Evolutionary conservation across 768 basidiomycete species (phyloP).

Genomic region (Russula abietina): DNA sequence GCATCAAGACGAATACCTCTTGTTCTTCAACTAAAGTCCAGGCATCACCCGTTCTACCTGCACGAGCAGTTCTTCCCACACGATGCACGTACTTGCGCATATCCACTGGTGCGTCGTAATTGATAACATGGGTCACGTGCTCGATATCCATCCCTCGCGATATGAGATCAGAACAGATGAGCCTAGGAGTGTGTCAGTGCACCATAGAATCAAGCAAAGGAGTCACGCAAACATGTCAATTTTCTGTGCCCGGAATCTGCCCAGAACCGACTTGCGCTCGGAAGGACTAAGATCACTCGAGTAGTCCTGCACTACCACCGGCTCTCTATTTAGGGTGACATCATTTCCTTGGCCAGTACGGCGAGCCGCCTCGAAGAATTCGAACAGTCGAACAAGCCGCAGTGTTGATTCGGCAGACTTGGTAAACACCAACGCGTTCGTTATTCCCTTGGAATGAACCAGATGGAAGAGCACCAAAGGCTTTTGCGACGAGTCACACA

Average conservation of each 20-base stretch:
- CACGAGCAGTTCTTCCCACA: slow-evolving; percentile 92
- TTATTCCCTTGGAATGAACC: slow-evolving; percentile 53
- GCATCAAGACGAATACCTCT: slow-evolving; percentile 46
- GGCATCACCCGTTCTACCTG: slow-evolving; percentile 80
- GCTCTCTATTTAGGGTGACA: slow-evolving; percentile 24
- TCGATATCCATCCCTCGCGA: slow-evolving; percentile 94
- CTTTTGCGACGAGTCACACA: slow-evolving; percentile 73
- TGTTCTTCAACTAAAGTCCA: slow-evolving; percentile 97
- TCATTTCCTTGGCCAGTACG: slow-evolving; percentile 23
- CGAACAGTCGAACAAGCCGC: slow-evolving; percentile 74
- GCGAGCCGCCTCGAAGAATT: slow-evolving; percentile 64
- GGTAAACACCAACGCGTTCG: slow-evolving; percentile 87
- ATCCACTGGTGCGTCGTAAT: slow-evolving; percentile 94
- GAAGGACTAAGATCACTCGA: no score
- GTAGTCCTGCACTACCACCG: slow-evolving; percentile 30
- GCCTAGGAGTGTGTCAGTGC: slow-evolving; percentile 38
- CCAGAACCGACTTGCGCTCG: no score
- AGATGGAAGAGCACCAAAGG: slow-evolving; percentile 88
- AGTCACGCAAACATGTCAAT: slow-evolving; percentile 65
- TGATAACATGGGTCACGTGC: slow-evolving; percentile 87
- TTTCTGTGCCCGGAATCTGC: slow-evolving; percentile 63
- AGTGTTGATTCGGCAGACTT: slow-evolving; percentile 89
- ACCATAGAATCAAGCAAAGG: slow-evolving; percentile 4
- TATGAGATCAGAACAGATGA: slow-evolving; percentile 95
- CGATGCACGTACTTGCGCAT: slow-evolving; percentile 98